These are phyloP conservation scores for Sphagnurus paluster DNA, from an alignment of 1,284 basidiomycete species.

Conservation along the genomic window DNA sequence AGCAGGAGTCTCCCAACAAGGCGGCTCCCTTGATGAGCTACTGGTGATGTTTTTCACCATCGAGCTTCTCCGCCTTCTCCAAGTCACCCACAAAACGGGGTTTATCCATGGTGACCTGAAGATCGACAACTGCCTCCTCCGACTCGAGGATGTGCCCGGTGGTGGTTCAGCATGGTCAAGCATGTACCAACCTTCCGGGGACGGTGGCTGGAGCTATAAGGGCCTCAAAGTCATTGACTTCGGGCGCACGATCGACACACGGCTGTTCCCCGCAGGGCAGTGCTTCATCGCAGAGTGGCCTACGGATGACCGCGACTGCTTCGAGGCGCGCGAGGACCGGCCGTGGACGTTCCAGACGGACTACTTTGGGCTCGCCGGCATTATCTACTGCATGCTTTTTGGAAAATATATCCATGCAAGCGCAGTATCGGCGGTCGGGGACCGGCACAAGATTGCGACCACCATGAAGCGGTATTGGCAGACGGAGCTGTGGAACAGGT, in stretches of 20 bases:
- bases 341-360: conserved; percentile 96
- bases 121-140: conserved; percentile 96
- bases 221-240: conserved; percentile 96
- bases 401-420: conserved; percentile 89
- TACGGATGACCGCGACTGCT: conserved; percentile 85
- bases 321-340: conserved; percentile 80
- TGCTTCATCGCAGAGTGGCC: conserved; percentile 88
- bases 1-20: conserved; percentile 70
- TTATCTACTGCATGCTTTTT: conserved; percentile 94
- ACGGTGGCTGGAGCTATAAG: conserved; percentile 83
- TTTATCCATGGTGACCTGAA: conserved; percentile 99
- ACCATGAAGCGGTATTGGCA: conserved; percentile 97
- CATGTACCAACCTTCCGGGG: conserved; percentile 75
- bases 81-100: conserved; percentile 77
- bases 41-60: conserved; percentile 95
- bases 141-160: conserved; percentile 82
- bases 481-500: conserved; percentile 76
- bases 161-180: conserved; percentile 71
- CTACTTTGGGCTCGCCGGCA: conserved; percentile 92
- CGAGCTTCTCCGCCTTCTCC: conserved; percentile 84
- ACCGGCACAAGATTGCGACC: conserved; percentile 66
- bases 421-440: conserved; percentile 42
- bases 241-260: conserved; percentile 88
- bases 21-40: conserved; percentile 89
- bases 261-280: conserved; percentile 77